Evolutionary conservation across 768 basidiomycete species (phyloP), one percentile per base, ranked within the genome.

Genomic region (Tylopilus rubrobrunneus): DNA sequence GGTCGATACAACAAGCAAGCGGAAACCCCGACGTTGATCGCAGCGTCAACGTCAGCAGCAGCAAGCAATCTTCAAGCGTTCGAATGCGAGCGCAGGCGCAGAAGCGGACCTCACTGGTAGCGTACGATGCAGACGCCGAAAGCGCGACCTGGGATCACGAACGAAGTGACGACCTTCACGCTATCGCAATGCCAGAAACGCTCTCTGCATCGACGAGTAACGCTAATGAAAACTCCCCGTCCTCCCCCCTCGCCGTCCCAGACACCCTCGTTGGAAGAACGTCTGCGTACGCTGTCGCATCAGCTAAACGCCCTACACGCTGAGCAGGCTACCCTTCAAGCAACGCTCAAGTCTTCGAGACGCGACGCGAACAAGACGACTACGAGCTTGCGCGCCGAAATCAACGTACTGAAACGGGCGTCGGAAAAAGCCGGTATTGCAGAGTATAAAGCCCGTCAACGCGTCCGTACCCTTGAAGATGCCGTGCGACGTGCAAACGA

Each of bases 391-490:
- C 87, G 89, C 29, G 75, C 84, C 2, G 92, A 96, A 71, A 92
- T 96, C 42, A 89, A 95, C 34, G 78, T 81, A 0, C 77, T 95
- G 49, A 91, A 89, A 67, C 82, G 90, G 5, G 82, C 90, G 1
- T 85, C 86, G 4, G 93, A 96, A 61, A 92, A 92, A 61, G 81
- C 87, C 51, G 73, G 80, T 0, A 77, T 82, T 1, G 78, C 81
- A 2, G 95, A 98, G 66, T 76, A 82, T 23, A 81, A 92, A n/a
- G 84, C 86, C 10, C 83, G 84, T 42, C 93, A 96, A 67, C 95
- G 92, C 61, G 83, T 87, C 10, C 78, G 93, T 11, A 90, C 94
- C 1, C 73, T 96, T 37, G 92, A 95, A 66, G 92, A 96, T 64
- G 88, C 92, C 2, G 85, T 87, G 12, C 92, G 89, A 63, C 84